Evolutionary conservation across 768 basidiomycete genomes (phyloP).

Genomic region (Cantharellus anzutake): DNA sequence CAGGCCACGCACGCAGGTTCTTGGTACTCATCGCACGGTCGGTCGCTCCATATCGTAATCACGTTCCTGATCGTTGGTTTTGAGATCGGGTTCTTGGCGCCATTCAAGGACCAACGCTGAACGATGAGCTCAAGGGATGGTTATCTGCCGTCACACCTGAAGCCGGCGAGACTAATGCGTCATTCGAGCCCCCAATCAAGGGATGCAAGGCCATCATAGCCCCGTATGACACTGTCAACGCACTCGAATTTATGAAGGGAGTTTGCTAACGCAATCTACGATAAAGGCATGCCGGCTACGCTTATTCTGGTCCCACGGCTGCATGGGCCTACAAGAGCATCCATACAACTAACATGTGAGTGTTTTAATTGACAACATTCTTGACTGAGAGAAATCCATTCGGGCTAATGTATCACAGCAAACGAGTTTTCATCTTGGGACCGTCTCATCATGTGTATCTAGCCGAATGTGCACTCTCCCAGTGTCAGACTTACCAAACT

Average conservation of each 20-base stretch:
- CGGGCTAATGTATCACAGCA: constrained; percentile 26
- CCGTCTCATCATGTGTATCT: constrained; percentile 90
- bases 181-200: constrained; percentile 42
- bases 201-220: constrained; percentile 82
- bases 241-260: not conserved
- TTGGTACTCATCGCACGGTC: too few species aligned
- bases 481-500: constrained; percentile 60
- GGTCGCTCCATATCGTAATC: too few species aligned
- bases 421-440: constrained; percentile 84
- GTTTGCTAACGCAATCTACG: constrained; percentile 4
- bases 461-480: constrained; percentile 68
- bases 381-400: not conserved
- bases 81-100: too few species aligned
- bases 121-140: constrained; percentile 42
- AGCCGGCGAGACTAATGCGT: constrained; percentile 5
- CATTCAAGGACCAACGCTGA: constrained; percentile 32
- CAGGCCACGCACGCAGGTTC: too few species aligned
- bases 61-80: too few species aligned
- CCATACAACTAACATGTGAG: constrained; percentile 63
- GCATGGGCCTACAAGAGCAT: constrained; percentile 94
- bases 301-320: constrained; percentile 83
- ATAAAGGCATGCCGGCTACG: constrained; percentile 81
- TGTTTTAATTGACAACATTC: constrained; percentile 4
- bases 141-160: constrained; percentile 34
- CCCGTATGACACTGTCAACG: constrained; percentile 33